phyloP scores from a whole-genome alignment of 2,329 filamentous ascomycete species.

The Colletotrichum abscissum region DNA sequence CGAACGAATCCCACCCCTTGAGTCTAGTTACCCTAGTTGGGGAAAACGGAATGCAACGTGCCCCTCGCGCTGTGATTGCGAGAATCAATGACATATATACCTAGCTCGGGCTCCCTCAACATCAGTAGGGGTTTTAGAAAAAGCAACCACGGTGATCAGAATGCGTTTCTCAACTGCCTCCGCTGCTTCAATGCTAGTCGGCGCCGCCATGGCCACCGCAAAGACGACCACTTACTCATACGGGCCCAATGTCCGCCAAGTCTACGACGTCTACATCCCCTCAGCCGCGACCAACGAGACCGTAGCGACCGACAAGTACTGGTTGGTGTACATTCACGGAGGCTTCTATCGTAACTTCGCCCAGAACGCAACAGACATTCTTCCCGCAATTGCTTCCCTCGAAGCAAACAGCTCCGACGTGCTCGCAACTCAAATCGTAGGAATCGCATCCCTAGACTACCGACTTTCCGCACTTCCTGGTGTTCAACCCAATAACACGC shows the following conservation, averaged over 20 bases:
- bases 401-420: slow-evolving; percentile 11
- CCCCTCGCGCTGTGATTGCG: neutral
- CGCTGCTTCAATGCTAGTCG: neutral
- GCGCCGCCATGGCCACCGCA: slow-evolving; percentile 8
- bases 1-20: neutral
- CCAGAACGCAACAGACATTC: slow-evolving; percentile 17
- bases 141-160: neutral
- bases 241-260: slow-evolving; percentile 20
- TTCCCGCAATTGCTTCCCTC: slow-evolving; percentile 15
- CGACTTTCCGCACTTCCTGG: slow-evolving; percentile 28
- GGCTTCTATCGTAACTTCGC: slow-evolving; percentile 31
- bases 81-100: neutral
- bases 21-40: slow-evolving; percentile 17
- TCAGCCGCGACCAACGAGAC: neutral
- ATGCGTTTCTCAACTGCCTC: slow-evolving; percentile 4
- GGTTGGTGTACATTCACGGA: slow-evolving; percentile 25
- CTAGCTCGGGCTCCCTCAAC: neutral
- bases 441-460: slow-evolving; percentile 25
- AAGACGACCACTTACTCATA: slow-evolving; percentile 20
- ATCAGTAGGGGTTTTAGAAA: neutral
- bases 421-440: slow-evolving; percentile 1
- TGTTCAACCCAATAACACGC: slow-evolving; percentile 24
- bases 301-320: slow-evolving; percentile 8
- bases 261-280: slow-evolving; percentile 18
- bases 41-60: neutral